These are phyloP conservation scores for Ceriops decandra DNA, from an alignment of 345 rosid genomes.

Conservation along the genomic window DNA sequence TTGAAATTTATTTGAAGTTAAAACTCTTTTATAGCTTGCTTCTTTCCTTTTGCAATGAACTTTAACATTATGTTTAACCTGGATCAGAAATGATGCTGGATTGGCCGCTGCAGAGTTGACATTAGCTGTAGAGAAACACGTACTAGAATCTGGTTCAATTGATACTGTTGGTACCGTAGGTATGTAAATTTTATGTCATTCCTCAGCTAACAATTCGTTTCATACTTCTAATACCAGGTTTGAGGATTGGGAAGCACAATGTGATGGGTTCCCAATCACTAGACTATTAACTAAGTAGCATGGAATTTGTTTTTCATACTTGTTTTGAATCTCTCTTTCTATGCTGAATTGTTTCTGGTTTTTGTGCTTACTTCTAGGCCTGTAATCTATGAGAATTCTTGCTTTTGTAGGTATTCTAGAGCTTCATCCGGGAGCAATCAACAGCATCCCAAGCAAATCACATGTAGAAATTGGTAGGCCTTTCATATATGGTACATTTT, in stretches of 20 bases:
- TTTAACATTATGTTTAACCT: conserved; percentile 8
- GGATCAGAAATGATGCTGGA: conserved; percentile 83
- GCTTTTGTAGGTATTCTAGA: conserved; percentile 61
- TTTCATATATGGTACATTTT: neutral
- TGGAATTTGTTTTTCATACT: neutral
- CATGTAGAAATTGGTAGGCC: conserved; percentile 80
- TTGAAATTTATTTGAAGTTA: conserved; percentile 7
- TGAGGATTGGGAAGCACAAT: too few relatives aligned
- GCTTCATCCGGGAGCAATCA: conserved; percentile 92
- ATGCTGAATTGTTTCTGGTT: neutral
- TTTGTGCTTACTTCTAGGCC: conserved; percentile 3
- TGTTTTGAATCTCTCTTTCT: neutral
- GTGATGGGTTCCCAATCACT: too few relatives aligned
- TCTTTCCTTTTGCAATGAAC: neutral
- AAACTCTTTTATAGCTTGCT: neutral
- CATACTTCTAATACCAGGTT: too few relatives aligned
- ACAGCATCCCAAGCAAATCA: conserved; percentile 95
- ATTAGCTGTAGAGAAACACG: conserved; percentile 86
- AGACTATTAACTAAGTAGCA: too few relatives aligned
- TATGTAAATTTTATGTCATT: conserved; percentile 25
- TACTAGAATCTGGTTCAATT: conserved; percentile 71
- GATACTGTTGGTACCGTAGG: conserved; percentile 98
- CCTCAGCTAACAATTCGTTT: neutral
- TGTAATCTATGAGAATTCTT: neutral
- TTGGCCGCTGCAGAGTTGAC: conserved; percentile 94